These are phyloP conservation scores for Malus orientalis DNA, from an alignment of 306 rosid genomes.

Conservation along the genomic window DNA sequence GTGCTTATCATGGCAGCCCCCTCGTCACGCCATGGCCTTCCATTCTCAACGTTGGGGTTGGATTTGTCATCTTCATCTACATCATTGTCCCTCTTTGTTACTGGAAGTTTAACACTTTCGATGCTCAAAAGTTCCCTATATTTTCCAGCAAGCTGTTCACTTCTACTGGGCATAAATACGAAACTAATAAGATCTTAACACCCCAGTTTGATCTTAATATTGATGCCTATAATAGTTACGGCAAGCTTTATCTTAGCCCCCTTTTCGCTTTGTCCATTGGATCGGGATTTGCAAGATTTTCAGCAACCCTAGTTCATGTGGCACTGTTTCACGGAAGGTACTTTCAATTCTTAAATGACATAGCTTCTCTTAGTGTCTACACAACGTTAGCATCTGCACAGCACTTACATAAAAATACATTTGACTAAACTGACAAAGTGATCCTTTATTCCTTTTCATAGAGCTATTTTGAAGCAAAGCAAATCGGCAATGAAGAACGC, in stretches of 20 bases:
- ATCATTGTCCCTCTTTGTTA: constrained; percentile 80
- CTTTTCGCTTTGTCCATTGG: constrained; percentile 93
- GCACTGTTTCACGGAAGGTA: constrained; percentile 90
- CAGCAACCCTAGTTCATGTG: constrained; percentile 91
- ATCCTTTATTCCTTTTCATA: constrained; percentile 20
- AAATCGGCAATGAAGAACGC: constrained; percentile 56
- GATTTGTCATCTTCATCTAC: constrained; percentile 87
- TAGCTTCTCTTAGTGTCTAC: not conserved
- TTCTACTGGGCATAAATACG: constrained; percentile 56
- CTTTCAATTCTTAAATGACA: not conserved
- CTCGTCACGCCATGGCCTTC: constrained; percentile 88
- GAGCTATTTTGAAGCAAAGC: constrained; percentile 81
- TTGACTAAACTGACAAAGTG: not conserved
- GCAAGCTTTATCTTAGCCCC: constrained; percentile 96
- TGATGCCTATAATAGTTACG: constrained; percentile 63
- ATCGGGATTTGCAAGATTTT: constrained; percentile 89
- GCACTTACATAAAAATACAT: not conserved
- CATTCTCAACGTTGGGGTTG: constrained; percentile 80
- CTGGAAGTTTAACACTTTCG: constrained; percentile 91
- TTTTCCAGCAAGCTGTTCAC: constrained; percentile 81
- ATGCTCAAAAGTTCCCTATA: constrained; percentile 88
- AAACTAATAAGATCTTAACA: constrained; percentile 76
- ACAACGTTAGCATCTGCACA: not conserved
- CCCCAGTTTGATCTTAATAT: constrained; percentile 57
- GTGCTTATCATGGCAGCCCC: constrained; percentile 97